Conservation (phyloP, 495 filamentous ascomycete genomes). For the Podospora fimiseda region DNA sequence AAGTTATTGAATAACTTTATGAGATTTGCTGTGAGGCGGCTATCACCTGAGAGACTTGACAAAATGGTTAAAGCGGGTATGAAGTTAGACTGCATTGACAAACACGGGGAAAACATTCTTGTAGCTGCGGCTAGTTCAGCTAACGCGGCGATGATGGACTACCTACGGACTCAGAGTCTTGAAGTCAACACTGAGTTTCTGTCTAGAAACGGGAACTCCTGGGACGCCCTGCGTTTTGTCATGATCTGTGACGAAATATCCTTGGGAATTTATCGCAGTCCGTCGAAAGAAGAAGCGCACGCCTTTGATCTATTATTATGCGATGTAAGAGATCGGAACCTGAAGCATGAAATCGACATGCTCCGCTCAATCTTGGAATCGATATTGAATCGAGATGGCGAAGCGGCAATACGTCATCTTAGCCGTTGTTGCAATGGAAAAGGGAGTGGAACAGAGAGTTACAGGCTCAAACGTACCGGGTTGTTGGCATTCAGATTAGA, state of each 20-base stretch:
- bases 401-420: neutral
- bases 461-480: neutral
- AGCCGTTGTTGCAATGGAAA: neutral
- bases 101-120: neutral
- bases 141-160: neutral
- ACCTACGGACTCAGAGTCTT: neutral
- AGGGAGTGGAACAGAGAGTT: neutral
- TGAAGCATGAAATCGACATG: neutral
- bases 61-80: too few species aligned
- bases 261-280: neutral
- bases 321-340: neutral
- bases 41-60: too few species aligned
- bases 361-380: neutral
- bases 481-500: neutral
- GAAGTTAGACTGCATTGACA: too few species aligned
- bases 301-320: neutral
- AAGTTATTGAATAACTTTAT: too few species aligned
- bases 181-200: neutral
- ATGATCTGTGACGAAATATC: neutral
- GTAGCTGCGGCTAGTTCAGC: neutral
- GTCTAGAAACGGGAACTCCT: neutral
- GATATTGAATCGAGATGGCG: neutral
- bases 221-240: neutral
- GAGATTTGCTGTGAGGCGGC: too few species aligned
- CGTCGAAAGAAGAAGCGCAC: neutral